These are phyloP conservation scores for Ogataea wickerhamii DNA, from an alignment of 805 yeast species.

Conservation along the genomic window DNA sequence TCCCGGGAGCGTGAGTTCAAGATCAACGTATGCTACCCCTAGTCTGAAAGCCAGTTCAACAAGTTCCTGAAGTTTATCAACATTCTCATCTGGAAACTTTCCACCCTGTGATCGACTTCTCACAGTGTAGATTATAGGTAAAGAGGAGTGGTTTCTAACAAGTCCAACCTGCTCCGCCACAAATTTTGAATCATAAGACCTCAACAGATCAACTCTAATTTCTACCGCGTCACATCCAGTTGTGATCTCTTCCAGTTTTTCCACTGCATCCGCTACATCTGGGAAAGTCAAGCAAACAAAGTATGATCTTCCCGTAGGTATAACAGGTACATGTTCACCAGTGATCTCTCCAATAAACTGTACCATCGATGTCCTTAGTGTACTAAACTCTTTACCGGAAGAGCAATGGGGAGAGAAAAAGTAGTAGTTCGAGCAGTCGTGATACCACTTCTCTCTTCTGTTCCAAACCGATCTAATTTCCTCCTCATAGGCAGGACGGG, in stretches of 20 bases:
- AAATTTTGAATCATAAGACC: conserved; percentile 45
- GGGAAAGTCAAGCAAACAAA: conserved; percentile 72
- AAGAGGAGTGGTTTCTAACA: conserved; percentile 56
- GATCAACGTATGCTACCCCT: conserved; percentile 78
- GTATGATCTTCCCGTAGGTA: conserved; percentile 53
- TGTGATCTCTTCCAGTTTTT: conserved; percentile 48
- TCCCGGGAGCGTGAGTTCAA: conserved; percentile 69
- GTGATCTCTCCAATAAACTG: conserved; percentile 57
- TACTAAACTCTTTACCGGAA: conserved; percentile 48
- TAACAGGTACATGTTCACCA: conserved; percentile 41
- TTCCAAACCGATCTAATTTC: conserved; percentile 83
- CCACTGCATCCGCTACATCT: conserved; percentile 47
- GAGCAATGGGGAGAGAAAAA: conserved; percentile 76
- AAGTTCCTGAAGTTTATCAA: conserved; percentile 45
- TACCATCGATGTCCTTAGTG: conserved; percentile 56
- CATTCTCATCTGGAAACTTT: conserved; percentile 58
- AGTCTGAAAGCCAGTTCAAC: conserved; percentile 62
- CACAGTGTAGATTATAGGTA: conserved; percentile 81
- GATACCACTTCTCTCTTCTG: conserved; percentile 76
- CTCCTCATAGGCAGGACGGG: conserved; percentile 83
- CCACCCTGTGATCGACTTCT: conserved; percentile 85
- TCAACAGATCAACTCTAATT: conserved; percentile 70
- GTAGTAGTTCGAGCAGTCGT: conserved; percentile 71
- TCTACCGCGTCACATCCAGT: conserved; percentile 82
- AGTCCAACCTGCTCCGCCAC: conserved; percentile 72